Evolutionary conservation across 192 early-diverging fungal genomes (phyloP).

Genomic region (Backusella morwellensis): DNA sequence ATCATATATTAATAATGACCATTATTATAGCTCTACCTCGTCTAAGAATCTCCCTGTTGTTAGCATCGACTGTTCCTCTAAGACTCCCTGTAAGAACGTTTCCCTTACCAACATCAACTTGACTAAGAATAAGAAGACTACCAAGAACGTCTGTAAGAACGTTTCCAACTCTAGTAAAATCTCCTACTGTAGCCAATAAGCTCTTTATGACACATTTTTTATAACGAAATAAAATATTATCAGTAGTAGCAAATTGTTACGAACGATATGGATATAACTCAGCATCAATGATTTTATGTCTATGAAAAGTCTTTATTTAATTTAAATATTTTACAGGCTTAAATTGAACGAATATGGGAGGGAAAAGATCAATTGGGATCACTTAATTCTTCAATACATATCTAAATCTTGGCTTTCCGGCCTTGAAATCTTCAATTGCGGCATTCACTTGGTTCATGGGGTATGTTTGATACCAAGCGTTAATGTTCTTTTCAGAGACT

Average conservation of each 20-base stretch:
- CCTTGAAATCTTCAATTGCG: conserved; percentile 47
- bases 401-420: no score
- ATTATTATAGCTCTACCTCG: conserved; percentile 7
- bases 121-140: conserved; percentile 2
- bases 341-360: no score
- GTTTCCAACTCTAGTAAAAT: conserved; percentile 16
- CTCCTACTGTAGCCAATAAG: conserved; percentile 10
- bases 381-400: no score
- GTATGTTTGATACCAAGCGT: conserved; percentile 48
- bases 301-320: no score
- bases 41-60: conserved; percentile 9
- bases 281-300: no score
- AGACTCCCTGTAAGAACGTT: conserved; percentile 14
- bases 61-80: conserved; percentile 10
- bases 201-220: neutral
- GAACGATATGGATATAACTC: no score
- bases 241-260: no score
- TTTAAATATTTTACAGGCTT: no score
- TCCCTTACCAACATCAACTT: conserved; percentile 19
- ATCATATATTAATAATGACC: neutral
- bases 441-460: conserved; percentile 63
- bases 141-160: conserved; percentile 22
- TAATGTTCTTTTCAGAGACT: conserved; percentile 54
- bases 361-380: conserved; percentile 15
- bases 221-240: no score